Percentiles rank a stretch among this genome's conserved stretches.
Conservation (phyloP, 2,329 filamentous ascomycete species). For the Epicoccum nigrum region DNA sequence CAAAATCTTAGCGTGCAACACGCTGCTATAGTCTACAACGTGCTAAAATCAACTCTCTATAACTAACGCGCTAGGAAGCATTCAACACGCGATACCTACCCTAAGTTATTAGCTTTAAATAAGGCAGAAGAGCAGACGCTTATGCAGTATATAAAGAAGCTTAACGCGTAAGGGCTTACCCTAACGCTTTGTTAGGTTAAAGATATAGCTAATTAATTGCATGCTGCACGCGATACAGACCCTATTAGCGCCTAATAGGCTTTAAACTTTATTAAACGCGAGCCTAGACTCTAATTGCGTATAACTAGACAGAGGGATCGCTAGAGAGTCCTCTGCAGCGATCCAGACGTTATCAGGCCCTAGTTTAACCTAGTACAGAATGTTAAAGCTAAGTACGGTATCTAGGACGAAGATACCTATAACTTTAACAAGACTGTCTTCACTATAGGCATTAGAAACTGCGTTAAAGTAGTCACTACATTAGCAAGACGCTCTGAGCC, state of each 20-base stretch:
- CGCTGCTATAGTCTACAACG: background rate
- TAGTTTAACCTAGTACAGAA: background rate
- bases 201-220: conserved; percentile 19
- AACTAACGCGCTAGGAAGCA: conserved; percentile 3
- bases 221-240: background rate
- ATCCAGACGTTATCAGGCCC: background rate
- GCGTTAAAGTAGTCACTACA: conserved; percentile 1
- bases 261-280: conserved; percentile 12
- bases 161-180: conserved; percentile 13
- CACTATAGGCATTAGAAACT: conserved; percentile 16
- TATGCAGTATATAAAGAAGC: conserved; percentile 7
- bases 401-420: conserved; percentile 18
- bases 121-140: conserved; percentile 14
- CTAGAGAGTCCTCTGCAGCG: conserved; percentile 2
- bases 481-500: conserved; percentile 1
- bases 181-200: conserved; percentile 11
- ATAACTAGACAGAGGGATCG: conserved; percentile 7
- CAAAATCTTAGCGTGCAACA: background rate
- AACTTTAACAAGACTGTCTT: conserved; percentile 28
- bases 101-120: conserved; percentile 9
- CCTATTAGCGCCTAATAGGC: conserved; percentile 18
- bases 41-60: conserved; percentile 9
- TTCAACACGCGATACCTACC: conserved; percentile 11
- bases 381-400: background rate
- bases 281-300: conserved; percentile 11